Conservation (phyloP, 352 stramenopile genomes). For the Pythium guiyangense region DNA sequence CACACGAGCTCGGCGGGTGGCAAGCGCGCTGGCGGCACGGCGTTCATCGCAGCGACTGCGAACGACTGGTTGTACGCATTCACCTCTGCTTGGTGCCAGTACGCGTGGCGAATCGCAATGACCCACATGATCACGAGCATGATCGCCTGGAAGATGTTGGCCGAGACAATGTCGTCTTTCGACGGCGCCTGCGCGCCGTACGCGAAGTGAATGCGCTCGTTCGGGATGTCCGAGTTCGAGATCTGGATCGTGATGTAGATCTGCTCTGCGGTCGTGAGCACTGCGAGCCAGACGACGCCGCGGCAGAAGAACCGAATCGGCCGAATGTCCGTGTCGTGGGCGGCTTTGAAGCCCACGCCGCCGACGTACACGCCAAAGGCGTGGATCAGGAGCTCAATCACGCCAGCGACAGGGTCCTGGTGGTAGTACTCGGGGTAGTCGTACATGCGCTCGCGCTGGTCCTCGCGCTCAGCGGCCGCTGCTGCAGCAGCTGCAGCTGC, state of each 20-base stretch:
- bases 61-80: conserved; percentile 82
- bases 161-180: conserved; percentile 82
- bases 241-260: conserved; percentile 84
- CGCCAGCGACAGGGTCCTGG: conserved; percentile 61
- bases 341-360: conserved; percentile 83
- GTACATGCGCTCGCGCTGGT: conserved; percentile 54
- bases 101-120: conserved; percentile 75
- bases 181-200: conserved; percentile 71
- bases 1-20: conserved; percentile 46
- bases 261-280: conserved; percentile 72
- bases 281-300: conserved; percentile 72
- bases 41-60: conserved; percentile 77
- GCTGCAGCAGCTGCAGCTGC: neutral
- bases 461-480: conserved; percentile 21
- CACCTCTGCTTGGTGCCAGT: conserved; percentile 70
- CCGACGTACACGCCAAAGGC: conserved; percentile 83
- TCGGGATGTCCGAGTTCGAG: conserved; percentile 65
- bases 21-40: conserved; percentile 58
- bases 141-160: conserved; percentile 81
- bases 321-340: conserved; percentile 82
- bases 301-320: conserved; percentile 82
- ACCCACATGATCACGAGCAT: conserved; percentile 85
- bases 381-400: conserved; percentile 69
- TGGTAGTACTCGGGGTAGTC: conserved; percentile 82
- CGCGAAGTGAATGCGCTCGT: conserved; percentile 61